phyloP scores from a whole-genome alignment of 2,329 filamentous ascomycete species.

The Davidsoniella eucalypti region DNA sequence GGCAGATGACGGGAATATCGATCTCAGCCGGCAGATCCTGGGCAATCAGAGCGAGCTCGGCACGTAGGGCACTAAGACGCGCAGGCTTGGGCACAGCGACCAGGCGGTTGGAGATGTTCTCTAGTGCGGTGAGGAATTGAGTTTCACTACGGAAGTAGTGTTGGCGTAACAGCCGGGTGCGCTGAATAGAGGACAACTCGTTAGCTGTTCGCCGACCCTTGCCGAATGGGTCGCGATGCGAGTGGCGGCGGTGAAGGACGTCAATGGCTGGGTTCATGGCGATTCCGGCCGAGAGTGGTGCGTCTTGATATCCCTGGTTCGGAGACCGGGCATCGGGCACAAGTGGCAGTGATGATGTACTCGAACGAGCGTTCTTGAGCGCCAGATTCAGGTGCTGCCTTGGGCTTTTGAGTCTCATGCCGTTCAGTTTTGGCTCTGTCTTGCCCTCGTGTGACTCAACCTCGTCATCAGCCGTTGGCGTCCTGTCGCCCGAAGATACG shows the following conservation, averaged over 20 bases:
- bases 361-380: slow-evolving; percentile 43
- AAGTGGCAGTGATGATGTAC: slow-evolving; percentile 50
- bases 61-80: slow-evolving; percentile 62
- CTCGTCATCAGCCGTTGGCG: neutral
- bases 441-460: neutral
- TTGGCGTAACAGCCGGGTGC: slow-evolving; percentile 55
- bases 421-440: neutral
- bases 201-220: slow-evolving; percentile 40
- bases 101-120: slow-evolving; percentile 72
- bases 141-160: slow-evolving; percentile 75
- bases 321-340: slow-evolving; percentile 38
- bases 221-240: slow-evolving; percentile 29
- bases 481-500: slow-evolving; percentile 1
- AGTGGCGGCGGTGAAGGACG: slow-evolving; percentile 39
- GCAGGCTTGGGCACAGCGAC: slow-evolving; percentile 70
- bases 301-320: slow-evolving; percentile 26
- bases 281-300: slow-evolving; percentile 40
- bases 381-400: slow-evolving; percentile 34
- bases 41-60: slow-evolving; percentile 64
- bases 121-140: slow-evolving; percentile 62
- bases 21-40: slow-evolving; percentile 71
- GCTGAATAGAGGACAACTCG: slow-evolving; percentile 49
- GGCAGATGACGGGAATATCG: slow-evolving; percentile 68
- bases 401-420: slow-evolving; percentile 20
- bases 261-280: slow-evolving; percentile 27